Evolutionary conservation across 108 stramenopile genomes (phyloP).

Genomic region (Cyclotella distinguenda): DNA sequence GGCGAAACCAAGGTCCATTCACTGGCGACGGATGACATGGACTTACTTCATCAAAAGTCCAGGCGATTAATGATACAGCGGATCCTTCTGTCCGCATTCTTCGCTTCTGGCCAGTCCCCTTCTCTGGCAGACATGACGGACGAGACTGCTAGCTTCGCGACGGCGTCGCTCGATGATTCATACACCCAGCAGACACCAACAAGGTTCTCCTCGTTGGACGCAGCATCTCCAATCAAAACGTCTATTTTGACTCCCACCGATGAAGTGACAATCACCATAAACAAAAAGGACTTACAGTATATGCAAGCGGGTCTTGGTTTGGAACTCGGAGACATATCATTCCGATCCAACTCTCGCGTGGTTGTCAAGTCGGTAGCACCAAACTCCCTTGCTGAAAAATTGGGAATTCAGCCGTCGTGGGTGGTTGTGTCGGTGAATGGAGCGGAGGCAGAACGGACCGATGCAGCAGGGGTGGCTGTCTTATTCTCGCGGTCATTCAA

Average conservation of each 20-base stretch:
- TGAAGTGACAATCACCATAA: slow-evolving; percentile 50
- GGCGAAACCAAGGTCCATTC: no score
- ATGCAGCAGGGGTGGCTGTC: slow-evolving; percentile 70
- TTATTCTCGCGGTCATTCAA: slow-evolving; percentile 59
- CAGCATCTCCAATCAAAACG: not conserved
- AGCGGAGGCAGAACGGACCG: slow-evolving; percentile 52
- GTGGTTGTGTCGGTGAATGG: slow-evolving; percentile 69
- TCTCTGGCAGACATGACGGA: slow-evolving; percentile 58
- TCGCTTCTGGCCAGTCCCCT: not conserved
- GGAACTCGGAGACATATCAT: slow-evolving; percentile 70
- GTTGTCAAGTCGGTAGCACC: slow-evolving; percentile 70
- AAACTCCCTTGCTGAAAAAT: slow-evolving; percentile 58
- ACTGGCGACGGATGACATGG: no score
- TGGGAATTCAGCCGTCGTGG: slow-evolving; percentile 68
- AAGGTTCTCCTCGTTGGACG: not conserved
- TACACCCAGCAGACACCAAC: slow-evolving; percentile 19
- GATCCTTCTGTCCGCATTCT: not conserved
- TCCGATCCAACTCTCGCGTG: slow-evolving; percentile 73
- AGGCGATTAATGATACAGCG: slow-evolving; percentile 22
- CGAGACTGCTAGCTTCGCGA: slow-evolving; percentile 65
- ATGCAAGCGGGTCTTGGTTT: slow-evolving; percentile 63
- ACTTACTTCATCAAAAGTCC: no score
- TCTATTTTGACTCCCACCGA: slow-evolving; percentile 23
- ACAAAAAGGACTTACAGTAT: slow-evolving; percentile 50
- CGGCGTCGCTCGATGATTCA: slow-evolving; percentile 19